Conservation (phyloP, 352 stramenopile genomes). For the Phytopythium sindhum region DNA sequence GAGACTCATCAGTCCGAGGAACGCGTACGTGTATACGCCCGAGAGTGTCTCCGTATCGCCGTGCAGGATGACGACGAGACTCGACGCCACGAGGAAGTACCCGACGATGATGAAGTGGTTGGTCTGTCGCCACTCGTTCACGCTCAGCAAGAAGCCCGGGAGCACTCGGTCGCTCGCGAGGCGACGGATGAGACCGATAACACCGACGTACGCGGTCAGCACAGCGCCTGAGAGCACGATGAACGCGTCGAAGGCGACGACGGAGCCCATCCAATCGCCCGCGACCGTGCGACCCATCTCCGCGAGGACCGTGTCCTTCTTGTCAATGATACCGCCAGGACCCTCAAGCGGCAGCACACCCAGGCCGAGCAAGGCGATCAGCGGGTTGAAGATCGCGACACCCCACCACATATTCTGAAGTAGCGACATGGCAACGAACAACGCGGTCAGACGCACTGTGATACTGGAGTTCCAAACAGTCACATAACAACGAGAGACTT, state of each 20-base stretch:
- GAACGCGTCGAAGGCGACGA: slow-evolving; percentile 91
- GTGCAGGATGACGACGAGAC: slow-evolving; percentile 87
- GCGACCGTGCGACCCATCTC: slow-evolving; percentile 87
- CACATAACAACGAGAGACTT: background rate
- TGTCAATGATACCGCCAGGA: slow-evolving; percentile 63
- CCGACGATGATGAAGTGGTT: slow-evolving; percentile 92
- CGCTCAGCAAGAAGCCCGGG: slow-evolving; percentile 70
- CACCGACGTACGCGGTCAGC: slow-evolving; percentile 92
- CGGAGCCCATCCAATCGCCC: slow-evolving; percentile 67
- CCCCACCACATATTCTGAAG: slow-evolving; percentile 92
- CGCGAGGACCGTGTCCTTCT: slow-evolving; percentile 89
- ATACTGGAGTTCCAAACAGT: slow-evolving; percentile 1
- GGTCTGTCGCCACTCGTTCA: slow-evolving; percentile 83
- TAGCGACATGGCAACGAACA: background rate
- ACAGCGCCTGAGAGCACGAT: slow-evolving; percentile 92
- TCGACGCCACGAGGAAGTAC: slow-evolving; percentile 88
- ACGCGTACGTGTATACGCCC: slow-evolving; percentile 95
- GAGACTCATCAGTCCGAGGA: slow-evolving; percentile 93
- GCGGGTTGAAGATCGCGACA: slow-evolving; percentile 93
- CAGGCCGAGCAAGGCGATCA: slow-evolving; percentile 90
- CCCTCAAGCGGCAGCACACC: slow-evolving; percentile 84
- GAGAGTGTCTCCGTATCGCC: slow-evolving; percentile 90
- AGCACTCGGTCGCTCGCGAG: slow-evolving; percentile 90
- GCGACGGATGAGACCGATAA: slow-evolving; percentile 88
- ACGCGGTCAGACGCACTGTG: background rate